Percentiles rank a stretch among this genome's conserved stretches.
These are phyloP conservation scores for Heritiera littoralis DNA, from an alignment of 345 rosid genomes.

Conservation along the genomic window DNA sequence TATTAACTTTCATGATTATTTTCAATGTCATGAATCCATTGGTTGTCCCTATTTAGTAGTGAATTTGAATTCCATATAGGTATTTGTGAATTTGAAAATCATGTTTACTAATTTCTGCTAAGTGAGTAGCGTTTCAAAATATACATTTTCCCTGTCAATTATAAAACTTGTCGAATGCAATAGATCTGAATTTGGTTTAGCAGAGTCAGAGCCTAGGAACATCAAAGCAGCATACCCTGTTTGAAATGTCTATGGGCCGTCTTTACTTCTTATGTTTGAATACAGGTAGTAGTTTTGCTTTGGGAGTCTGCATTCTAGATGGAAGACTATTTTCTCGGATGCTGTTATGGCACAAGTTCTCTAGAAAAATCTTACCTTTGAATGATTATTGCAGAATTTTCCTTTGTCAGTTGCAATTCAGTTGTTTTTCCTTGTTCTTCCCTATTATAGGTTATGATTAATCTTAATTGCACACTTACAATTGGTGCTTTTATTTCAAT, in stretches of 20 bases:
- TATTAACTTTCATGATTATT: too few species aligned
- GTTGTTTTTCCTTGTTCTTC: background rate
- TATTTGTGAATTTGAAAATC: too few species aligned
- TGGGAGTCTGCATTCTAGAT: background rate
- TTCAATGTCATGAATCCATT: too few species aligned
- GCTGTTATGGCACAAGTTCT: background rate
- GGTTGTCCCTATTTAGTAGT: too few species aligned
- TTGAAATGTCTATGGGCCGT: background rate
- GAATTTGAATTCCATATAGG: too few species aligned
- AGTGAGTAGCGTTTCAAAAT: too few species aligned
- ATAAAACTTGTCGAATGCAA: too few species aligned
- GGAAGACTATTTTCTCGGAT: background rate
- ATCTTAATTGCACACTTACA: background rate
- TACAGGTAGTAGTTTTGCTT: background rate
- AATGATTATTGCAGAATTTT: background rate
- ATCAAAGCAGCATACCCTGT: background rate
- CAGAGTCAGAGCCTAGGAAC: too few species aligned
- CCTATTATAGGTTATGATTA: background rate
- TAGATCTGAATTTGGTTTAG: too few species aligned
- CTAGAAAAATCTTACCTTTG: background rate
- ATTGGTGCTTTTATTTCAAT: background rate
- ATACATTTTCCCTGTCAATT: too few species aligned
- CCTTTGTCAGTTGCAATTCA: background rate
- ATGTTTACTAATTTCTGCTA: too few species aligned
- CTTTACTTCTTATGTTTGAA: background rate